Evolutionary conservation across 805 yeast genomes (phyloP), one percentile per base, ranked within the genome.

Genomic region (Isabelozyma rhagii): DNA sequence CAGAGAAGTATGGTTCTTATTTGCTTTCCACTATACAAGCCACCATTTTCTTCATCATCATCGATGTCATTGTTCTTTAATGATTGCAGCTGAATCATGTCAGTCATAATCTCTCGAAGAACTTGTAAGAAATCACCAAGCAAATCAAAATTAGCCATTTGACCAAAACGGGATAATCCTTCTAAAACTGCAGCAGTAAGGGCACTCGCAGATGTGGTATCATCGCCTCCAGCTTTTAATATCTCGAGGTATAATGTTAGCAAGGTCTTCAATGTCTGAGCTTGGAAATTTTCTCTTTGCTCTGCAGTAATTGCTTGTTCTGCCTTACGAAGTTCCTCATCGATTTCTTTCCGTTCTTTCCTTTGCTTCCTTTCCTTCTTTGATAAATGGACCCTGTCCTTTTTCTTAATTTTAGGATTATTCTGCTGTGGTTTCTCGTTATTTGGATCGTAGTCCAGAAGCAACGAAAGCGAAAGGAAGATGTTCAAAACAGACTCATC

Each of bases 41-140:
- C 76, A 3, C 68, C 71, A 8, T 49, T 39, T 11, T 55, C 60
- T 2, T 53, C 64, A 17, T 55, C 63, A 7, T 53, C 57, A 11
- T 57, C 62, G 17, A 56, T 62, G 11, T 54, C 64, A 8, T 51
- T 54, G 8, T 47, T 41, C 18, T 17, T 18, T 17, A 67, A 54
- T 3, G 73, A 61, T 50, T 80, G 77, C 8, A 77, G 80, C 2
- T 64, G 71, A n/a, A 74, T 58, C 15, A 73, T 75, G 49, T 80
- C 88, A 10, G 61, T 59, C 64, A 90, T 81, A 21, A 92, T 80
- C 66, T 94, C 98, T 56, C 92, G 78, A 66, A 94, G 77, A 7
- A 92, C 97, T 63, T 87, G 96, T 46, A 94, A 74, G 68, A 94
- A 84, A 64, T 94, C 99, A 25, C 98, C 98, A 57, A 94, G 78